phyloP scores from a whole-genome alignment of 345 rosid species.

The Eucalyptus erythrocorys region DNA sequence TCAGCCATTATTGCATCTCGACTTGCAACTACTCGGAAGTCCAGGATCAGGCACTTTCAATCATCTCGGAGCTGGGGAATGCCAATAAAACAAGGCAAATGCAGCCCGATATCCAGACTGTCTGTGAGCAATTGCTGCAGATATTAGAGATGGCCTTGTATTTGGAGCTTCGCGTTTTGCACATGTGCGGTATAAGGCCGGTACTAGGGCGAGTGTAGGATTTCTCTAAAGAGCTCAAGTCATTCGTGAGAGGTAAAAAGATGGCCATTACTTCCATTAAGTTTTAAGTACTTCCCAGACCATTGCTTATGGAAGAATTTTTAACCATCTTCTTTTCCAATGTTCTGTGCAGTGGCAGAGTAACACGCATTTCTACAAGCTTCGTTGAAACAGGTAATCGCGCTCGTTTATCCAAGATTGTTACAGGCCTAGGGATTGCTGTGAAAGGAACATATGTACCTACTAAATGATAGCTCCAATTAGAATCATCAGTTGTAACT shows the following conservation, averaged over 20 bases:
- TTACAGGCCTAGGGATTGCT: slow-evolving; percentile 13
- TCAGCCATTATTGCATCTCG: too few relatives aligned
- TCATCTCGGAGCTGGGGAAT: too few relatives aligned
- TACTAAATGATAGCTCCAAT: background rate
- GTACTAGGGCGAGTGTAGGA: slow-evolving; percentile 76
- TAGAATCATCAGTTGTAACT: too few relatives aligned
- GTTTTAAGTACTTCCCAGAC: background rate
- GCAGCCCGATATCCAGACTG: slow-evolving; percentile 22
- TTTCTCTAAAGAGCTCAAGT: slow-evolving; percentile 55
- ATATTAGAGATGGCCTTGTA: slow-evolving; percentile 71
- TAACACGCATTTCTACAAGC: slow-evolving; percentile 37
- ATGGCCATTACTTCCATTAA: background rate
- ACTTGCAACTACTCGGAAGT: too few relatives aligned
- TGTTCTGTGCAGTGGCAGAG: slow-evolving; percentile 34
- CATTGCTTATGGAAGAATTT: background rate
- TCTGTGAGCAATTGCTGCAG: slow-evolving; percentile 49
- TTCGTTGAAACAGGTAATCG: slow-evolving; percentile 40
- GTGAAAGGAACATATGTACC: background rate
- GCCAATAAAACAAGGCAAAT: too few relatives aligned
- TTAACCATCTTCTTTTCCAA: background rate
- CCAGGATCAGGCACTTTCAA: too few relatives aligned
- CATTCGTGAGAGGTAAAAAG: slow-evolving; percentile 42
- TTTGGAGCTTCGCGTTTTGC: slow-evolving; percentile 68
- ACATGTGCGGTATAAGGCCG: slow-evolving; percentile 75
- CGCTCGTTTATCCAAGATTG: slow-evolving; percentile 49